Evolutionary conservation across 495 filamentous ascomycete species (phyloP).

Genomic region (Talaromyces proteolyticus): DNA sequence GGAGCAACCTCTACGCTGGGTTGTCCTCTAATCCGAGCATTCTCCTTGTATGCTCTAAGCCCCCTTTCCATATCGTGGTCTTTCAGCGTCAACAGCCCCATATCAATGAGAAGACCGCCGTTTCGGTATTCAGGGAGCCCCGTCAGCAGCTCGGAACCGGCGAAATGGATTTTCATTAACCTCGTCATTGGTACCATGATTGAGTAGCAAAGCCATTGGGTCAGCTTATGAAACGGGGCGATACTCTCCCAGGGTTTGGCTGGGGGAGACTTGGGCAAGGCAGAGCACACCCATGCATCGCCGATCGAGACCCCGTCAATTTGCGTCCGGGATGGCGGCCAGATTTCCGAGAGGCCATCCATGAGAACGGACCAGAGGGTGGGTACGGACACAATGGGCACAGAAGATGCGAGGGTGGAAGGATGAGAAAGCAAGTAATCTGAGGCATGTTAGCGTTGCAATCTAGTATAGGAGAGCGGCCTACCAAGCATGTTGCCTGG

Average conservation of each 20-base stretch:
- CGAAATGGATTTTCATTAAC: conserved; percentile 57
- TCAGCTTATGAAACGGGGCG: conserved; percentile 77
- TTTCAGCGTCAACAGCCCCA: conserved; percentile 57
- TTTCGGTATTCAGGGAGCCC: conserved; percentile 68
- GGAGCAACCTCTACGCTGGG: conserved; percentile 64
- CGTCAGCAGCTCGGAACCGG: conserved; percentile 56
- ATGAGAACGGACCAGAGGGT: conserved; percentile 88
- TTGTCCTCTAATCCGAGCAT: conserved; percentile 69
- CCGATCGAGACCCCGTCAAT: conserved; percentile 86
- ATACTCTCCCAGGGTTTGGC: conserved; percentile 86
- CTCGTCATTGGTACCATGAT: conserved; percentile 65
- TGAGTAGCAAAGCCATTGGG: conserved; percentile 70
- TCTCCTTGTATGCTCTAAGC: conserved; percentile 62
- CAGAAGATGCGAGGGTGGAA: conserved; percentile 76
- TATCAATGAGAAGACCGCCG: conserved; percentile 62
- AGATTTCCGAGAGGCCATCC: conserved; percentile 80
- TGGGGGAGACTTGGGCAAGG: conserved; percentile 68
- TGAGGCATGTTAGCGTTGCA: conserved; percentile 22
- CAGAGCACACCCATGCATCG: conserved; percentile 89
- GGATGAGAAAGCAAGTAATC: conserved; percentile 93
- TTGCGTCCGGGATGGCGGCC: conserved; percentile 82
- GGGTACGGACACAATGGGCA: conserved; percentile 83
- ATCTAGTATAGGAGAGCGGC: not conserved
- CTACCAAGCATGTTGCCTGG: conserved; percentile 94
- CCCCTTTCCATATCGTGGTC: conserved; percentile 53